Base-by-base conservation (phyloP, 805 yeast species). In the Hanseniaspora opuntiae region DNA sequence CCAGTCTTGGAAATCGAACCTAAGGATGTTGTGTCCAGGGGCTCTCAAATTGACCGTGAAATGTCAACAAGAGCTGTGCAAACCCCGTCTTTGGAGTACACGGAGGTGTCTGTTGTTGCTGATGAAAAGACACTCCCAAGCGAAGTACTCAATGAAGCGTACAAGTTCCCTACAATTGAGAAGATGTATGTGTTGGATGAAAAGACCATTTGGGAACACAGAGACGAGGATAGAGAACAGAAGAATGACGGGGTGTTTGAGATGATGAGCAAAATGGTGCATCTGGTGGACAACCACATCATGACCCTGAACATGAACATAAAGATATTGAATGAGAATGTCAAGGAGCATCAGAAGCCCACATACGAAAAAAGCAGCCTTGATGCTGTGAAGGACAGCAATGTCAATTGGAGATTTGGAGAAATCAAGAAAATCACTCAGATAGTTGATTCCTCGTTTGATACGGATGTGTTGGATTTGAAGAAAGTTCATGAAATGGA, bases 371-470 rank as follows among this genome's bases (percentile, higher is more conserved):
- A 71, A 45, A 60, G 70, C 1, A 58, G n/a, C 16, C 16, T 25
- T 16, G 45, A 56, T 7, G 55, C 45, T 2, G 61, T 71, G 0
- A 36, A 69, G 1, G 58, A 60, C 16, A 57, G 61, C 47, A 55
- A 63, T 16, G 63, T 66, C 41, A 65, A 69, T 10, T 71, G 75
- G 75, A 68, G 73, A 59, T 53, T 71, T 20, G 51, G 63, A 14
- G 56, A 54, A 16, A 24, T 44, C 14, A 39, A 45, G 3, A 20
- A 24, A 16, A 44, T 48, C 20, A 37, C 38, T 19, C 25, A 54
- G 16, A 33, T 54, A 12, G 17, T 49, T 12, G 28, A 20, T 25
- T n/a, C n/a, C 4, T 36, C 36, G 3, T 48, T 39, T 25, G 46
- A 54, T 33, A 14, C 17, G 9, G 14, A 32, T 25, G 16, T 10